phyloP scores from a whole-genome alignment of 2,329 filamentous ascomycete genomes.

The Trichoderma sp. region DNA sequence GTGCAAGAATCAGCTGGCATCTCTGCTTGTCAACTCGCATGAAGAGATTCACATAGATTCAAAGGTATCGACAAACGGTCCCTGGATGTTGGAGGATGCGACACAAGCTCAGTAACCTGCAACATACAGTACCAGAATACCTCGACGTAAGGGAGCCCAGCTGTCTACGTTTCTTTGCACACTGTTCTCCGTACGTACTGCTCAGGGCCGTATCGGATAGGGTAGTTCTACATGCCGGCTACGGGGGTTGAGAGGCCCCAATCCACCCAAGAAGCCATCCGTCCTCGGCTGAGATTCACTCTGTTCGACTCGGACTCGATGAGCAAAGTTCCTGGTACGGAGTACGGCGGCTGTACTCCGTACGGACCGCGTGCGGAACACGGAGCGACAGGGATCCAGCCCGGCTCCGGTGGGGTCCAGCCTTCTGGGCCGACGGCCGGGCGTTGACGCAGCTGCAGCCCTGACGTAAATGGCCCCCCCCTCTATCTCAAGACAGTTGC shows the following conservation, averaged over 20 bases:
- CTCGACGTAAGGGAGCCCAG: slow-evolving; percentile 2
- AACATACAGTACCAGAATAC: background rate
- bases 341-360: slow-evolving; percentile 27
- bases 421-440: slow-evolving; percentile 27
- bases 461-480: slow-evolving; percentile 27
- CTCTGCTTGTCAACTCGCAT: no score
- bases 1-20: background rate
- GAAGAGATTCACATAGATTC: no score
- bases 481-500: background rate
- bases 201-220: slow-evolving; percentile 22
- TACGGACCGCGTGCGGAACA: slow-evolving; percentile 27
- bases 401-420: slow-evolving; percentile 27
- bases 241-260: background rate
- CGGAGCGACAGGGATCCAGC: slow-evolving; percentile 23
- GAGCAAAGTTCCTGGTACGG: slow-evolving; percentile 20
- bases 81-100: background rate
- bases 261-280: background rate
- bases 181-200: no score
- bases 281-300: background rate
- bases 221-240: slow-evolving; percentile 7
- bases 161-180: background rate
- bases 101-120: background rate
- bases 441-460: slow-evolving; percentile 28
- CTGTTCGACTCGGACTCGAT: no score
- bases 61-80: no score